Conservation (phyloP, 345 rosid species). For the Boechera retrofracta region DNA sequence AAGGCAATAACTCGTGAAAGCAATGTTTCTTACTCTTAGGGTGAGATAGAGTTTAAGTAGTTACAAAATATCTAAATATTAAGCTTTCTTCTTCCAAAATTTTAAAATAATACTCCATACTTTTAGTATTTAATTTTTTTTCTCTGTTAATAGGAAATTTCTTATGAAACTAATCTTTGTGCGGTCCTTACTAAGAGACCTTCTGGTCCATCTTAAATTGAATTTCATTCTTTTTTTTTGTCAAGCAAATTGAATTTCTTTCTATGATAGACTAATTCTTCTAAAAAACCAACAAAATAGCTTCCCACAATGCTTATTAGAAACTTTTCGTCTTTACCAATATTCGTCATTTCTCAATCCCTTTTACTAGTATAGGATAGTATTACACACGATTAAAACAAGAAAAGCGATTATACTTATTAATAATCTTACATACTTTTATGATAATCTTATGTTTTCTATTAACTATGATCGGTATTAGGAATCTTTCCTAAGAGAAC, state of each 20-base stretch:
- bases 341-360: background rate
- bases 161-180: background rate
- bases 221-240: too few species aligned
- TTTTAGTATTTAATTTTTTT: background rate
- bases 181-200: background rate
- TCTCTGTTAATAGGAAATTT: background rate
- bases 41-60: background rate
- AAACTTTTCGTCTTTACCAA: background rate
- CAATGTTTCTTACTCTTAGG: background rate
- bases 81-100: too few species aligned
- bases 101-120: too few species aligned
- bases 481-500: conserved; percentile 37
- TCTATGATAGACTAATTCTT: too few species aligned
- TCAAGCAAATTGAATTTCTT: too few species aligned
- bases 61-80: background rate
- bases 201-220: background rate
- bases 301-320: background rate
- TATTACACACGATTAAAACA: background rate
- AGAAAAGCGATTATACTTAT: background rate
- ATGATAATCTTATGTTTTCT: background rate
- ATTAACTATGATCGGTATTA: background rate
- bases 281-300: too few species aligned
- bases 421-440: background rate
- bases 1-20: background rate
- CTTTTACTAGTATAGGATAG: background rate